Conservation (phyloP, 1,284 basidiomycete species). For the Porodaedalea pini region DNA sequence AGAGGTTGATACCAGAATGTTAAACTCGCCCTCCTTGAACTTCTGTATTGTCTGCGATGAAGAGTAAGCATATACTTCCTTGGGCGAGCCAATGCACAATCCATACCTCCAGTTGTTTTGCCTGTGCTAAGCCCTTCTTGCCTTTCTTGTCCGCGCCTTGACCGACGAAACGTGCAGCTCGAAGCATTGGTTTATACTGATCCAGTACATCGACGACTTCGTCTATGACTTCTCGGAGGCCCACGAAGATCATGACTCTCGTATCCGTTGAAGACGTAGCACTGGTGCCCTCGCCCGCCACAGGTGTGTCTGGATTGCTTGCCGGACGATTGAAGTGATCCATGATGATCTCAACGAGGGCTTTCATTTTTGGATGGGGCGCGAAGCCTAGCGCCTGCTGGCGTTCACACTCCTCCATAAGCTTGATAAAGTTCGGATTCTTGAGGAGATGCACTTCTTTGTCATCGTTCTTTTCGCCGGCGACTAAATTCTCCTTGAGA, state of each 20-base stretch:
- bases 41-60: slow-evolving; percentile 65
- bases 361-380: slow-evolving; percentile 92
- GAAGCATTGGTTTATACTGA: slow-evolving; percentile 68
- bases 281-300: slow-evolving; percentile 31
- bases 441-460: slow-evolving; percentile 41
- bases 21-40: slow-evolving; percentile 87
- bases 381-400: slow-evolving; percentile 51
- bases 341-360: slow-evolving; percentile 70
- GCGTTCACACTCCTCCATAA: slow-evolving; percentile 63
- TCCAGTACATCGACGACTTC: slow-evolving; percentile 84
- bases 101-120: slow-evolving; percentile 82
- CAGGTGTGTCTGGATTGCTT: slow-evolving; percentile 45
- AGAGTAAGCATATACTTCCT: slow-evolving; percentile 12
- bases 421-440: slow-evolving; percentile 56
- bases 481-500: slow-evolving; percentile 29
- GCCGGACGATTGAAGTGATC: slow-evolving; percentile 74
- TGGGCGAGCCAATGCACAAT: background rate
- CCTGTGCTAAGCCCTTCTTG: slow-evolving; percentile 86
- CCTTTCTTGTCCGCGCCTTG: slow-evolving; percentile 86
- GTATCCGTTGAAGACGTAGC: slow-evolving; percentile 41
- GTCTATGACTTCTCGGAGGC: slow-evolving; percentile 84
- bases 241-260: slow-evolving; percentile 95
- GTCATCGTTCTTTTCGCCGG: slow-evolving; percentile 30
- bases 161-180: slow-evolving; percentile 85
- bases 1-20: slow-evolving; percentile 93